Conservation (phyloP, 352 stramenopile genomes). For the Stramenopiles sp. region DNA sequence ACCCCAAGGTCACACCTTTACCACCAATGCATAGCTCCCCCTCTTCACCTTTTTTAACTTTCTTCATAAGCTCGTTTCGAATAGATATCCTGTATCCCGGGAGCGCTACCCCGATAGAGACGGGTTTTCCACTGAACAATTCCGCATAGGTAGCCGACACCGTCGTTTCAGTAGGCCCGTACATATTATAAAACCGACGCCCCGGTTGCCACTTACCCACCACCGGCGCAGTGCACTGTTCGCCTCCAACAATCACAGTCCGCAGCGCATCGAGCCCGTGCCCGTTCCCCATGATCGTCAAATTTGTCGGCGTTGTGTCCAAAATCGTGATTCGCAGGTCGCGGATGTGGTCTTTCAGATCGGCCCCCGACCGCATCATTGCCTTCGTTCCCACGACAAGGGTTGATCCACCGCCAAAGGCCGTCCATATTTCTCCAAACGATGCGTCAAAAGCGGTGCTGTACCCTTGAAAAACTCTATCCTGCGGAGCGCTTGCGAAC, state of each 20-base stretch:
- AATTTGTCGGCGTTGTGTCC: conserved; percentile 10
- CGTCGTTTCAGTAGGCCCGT: conserved; percentile 3
- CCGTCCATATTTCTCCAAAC: conserved; percentile 10
- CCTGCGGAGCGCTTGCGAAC: neutral
- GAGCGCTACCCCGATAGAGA: neutral
- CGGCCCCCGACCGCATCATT: neutral
- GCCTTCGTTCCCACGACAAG: neutral
- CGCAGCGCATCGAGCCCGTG: neutral
- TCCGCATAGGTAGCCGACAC: conserved; percentile 3
- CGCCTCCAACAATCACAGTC: conserved; percentile 5
- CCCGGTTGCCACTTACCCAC: conserved; percentile 7
- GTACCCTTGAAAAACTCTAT: conserved; percentile 9
- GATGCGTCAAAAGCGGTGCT: conserved; percentile 9
- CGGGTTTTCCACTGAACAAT: neutral
- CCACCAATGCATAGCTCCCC: conserved; percentile 60
- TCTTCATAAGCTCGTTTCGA: neutral
- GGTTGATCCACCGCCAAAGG: neutral
- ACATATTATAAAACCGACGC: conserved; percentile 9
- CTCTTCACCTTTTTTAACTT: neutral
- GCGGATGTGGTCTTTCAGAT: neutral
- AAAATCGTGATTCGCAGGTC: neutral
- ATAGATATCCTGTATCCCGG: conserved; percentile 4
- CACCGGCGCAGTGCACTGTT: conserved; percentile 1
- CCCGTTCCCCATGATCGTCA: conserved; percentile 5
- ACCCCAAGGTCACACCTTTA: conserved; percentile 53